Evolutionary conservation across 2,329 filamentous ascomycete species (phyloP).

Genomic region (Sporothrix mexicana): DNA sequence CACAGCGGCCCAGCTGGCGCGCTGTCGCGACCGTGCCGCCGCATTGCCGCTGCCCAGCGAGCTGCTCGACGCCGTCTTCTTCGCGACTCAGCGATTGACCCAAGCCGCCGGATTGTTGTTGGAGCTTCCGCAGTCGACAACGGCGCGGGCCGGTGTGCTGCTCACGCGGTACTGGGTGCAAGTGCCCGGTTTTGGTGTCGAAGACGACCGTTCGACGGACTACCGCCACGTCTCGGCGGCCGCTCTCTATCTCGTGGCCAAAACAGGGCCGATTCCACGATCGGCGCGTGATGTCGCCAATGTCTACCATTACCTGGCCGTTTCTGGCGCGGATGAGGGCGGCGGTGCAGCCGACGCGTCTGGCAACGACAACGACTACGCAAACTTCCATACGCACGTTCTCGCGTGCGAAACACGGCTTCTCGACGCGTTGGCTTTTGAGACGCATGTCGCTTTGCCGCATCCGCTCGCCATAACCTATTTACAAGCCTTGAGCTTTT

Average conservation of each 20-base stretch:
- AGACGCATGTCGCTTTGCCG: conserved; percentile 83
- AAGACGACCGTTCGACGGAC: background rate
- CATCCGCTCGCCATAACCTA: conserved; percentile 90
- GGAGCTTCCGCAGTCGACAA: conserved; percentile 81
- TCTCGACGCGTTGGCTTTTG: conserved; percentile 76
- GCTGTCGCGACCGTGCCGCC: conserved; percentile 58
- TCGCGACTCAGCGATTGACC: conserved; percentile 73
- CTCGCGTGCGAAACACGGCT: conserved; percentile 79
- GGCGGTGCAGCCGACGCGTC: conserved; percentile 51
- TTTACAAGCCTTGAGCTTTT: conserved; percentile 81
- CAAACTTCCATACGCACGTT: conserved; percentile 66
- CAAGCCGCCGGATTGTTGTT: conserved; percentile 82
- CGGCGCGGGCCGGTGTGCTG: conserved; percentile 82
- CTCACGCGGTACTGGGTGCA: conserved; percentile 80
- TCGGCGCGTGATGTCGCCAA: conserved; percentile 82
- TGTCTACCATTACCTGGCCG: conserved; percentile 79
- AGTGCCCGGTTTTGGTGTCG: conserved; percentile 46
- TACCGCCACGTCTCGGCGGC: conserved; percentile 72
- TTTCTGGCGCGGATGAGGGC: conserved; percentile 61
- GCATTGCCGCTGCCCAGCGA: conserved; percentile 67
- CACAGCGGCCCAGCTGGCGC: conserved; percentile 70
- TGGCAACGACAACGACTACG: conserved; percentile 66
- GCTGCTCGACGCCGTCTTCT: conserved; percentile 74
- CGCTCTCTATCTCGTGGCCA: conserved; percentile 78
- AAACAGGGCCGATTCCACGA: conserved; percentile 77